Evolutionary conservation across 2,329 filamentous ascomycete species (phyloP).

Genomic region (Colletotrichum horii): DNA sequence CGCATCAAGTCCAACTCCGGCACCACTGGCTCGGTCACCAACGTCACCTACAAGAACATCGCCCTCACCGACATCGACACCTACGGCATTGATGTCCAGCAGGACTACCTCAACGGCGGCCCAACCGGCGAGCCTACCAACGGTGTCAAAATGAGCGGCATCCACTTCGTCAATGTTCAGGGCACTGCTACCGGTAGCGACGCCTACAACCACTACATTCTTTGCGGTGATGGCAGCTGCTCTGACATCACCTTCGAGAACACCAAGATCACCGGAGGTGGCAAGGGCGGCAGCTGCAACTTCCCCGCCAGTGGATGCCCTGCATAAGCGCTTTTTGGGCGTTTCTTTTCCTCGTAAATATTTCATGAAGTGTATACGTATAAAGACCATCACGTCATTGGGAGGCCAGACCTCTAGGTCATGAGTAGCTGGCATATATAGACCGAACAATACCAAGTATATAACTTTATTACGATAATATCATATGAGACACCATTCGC

Average conservation of each 20-base stretch:
- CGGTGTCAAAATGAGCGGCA: slow-evolving; percentile 6
- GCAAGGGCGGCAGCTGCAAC: slow-evolving; percentile 12
- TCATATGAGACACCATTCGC: background rate
- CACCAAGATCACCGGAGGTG: slow-evolving; percentile 15
- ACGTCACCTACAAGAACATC: slow-evolving; percentile 44
- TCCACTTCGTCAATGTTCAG: slow-evolving; percentile 9
- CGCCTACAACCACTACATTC: slow-evolving; percentile 19
- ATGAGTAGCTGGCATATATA: background rate
- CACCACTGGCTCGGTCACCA: slow-evolving; percentile 40
- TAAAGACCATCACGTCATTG: background rate
- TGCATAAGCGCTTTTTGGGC: background rate
- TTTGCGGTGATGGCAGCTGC: slow-evolving; percentile 18
- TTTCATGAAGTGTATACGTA: background rate
- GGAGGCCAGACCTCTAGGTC: background rate
- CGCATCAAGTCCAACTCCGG: slow-evolving; percentile 52
- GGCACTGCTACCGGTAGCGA: background rate
- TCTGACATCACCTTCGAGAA: slow-evolving; percentile 13
- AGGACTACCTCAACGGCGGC: slow-evolving; percentile 22
- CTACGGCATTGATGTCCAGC: slow-evolving; percentile 19
- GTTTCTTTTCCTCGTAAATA: background rate
- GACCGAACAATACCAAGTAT: background rate
- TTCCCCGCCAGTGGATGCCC: slow-evolving; percentile 17
- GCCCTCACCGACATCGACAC: slow-evolving; percentile 17
- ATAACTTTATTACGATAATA: background rate
- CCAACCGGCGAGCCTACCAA: slow-evolving; percentile 14